Base-by-base conservation (phyloP, 805 yeast species). In the Candida sanyiensis region DNA sequence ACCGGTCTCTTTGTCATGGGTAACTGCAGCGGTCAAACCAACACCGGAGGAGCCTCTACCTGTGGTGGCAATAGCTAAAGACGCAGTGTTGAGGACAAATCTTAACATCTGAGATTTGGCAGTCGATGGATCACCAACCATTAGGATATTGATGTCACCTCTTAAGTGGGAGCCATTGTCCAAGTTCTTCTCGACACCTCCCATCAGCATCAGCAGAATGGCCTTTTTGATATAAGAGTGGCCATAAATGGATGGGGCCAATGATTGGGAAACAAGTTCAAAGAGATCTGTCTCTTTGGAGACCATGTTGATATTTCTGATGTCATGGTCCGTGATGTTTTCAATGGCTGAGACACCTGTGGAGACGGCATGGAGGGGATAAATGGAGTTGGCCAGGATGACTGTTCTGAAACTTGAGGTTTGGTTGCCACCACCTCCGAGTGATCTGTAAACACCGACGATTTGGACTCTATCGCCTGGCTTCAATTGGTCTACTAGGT, bases 31-130 rank as follows among this genome's bases (percentile, higher is more conserved):
- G 0, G 98, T 93, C 55, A 93, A 73, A 86, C 98, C 98, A 32
- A 93, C 98, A 61, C 98, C 98, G 1, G 97, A 89, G n/a, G 97
- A 90, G 47, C 98, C 98, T 61, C 96, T 80, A 69, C 98, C 98
- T 0, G 98, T 93, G 1, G 98, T 93, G 20, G 97, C 97, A 51
- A 93, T 88, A 3, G 97, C 97, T 51, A 93, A 69, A 1, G 95
- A 71, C 1, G 98, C 98, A 1, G 97, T 90, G 59, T 90, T 93
- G 46, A 93, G 70, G 15, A 93, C 97, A 57, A 93, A 90, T 48
- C 97, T 74, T 47, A 93, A 72, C 68, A 93, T 80, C 66, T 93
- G 98, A 4, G 97, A 89, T 62, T 93, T 93, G 19, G 98, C 97
- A 13, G 98, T 93, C 7, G 97, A 87, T 11, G 98, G 98, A 61